Evolutionary conservation across 208 protist species (phyloP).

Genomic region (Leishmania lainsoni): DNA sequence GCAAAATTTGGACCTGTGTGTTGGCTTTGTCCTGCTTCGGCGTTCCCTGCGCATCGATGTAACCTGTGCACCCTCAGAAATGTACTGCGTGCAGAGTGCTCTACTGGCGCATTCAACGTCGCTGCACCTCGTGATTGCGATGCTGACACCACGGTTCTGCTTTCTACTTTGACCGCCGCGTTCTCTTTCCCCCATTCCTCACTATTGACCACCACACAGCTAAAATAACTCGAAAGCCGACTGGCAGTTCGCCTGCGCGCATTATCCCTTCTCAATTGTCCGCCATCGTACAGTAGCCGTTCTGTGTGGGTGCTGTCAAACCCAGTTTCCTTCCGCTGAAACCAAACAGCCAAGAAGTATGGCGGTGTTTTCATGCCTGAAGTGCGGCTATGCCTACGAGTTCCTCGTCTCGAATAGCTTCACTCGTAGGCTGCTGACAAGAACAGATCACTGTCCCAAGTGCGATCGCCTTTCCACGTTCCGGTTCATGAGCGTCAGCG

Average conservation of each 20-base stretch:
- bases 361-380: constrained; percentile 77
- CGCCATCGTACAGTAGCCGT: background rate
- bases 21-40: background rate
- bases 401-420: constrained; percentile 79
- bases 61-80: background rate
- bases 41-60: background rate
- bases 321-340: background rate
- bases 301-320: background rate
- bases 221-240: background rate
- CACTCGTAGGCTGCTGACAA: constrained; percentile 40
- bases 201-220: background rate
- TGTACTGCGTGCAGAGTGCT: background rate
- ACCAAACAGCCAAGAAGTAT: constrained; percentile 31
- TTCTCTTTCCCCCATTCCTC: background rate
- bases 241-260: background rate
- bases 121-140: background rate
- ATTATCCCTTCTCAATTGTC: background rate
- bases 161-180: background rate
- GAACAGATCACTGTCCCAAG: constrained; percentile 71
- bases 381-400: constrained; percentile 81
- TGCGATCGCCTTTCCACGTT: constrained; percentile 66
- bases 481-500: constrained; percentile 74
- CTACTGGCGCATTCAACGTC: background rate
- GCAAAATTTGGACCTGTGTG: background rate
- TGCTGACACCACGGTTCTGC: background rate